phyloP scores from a whole-genome alignment of 2,329 filamentous ascomycete species.

The Decorospora gaudefroyi region DNA sequence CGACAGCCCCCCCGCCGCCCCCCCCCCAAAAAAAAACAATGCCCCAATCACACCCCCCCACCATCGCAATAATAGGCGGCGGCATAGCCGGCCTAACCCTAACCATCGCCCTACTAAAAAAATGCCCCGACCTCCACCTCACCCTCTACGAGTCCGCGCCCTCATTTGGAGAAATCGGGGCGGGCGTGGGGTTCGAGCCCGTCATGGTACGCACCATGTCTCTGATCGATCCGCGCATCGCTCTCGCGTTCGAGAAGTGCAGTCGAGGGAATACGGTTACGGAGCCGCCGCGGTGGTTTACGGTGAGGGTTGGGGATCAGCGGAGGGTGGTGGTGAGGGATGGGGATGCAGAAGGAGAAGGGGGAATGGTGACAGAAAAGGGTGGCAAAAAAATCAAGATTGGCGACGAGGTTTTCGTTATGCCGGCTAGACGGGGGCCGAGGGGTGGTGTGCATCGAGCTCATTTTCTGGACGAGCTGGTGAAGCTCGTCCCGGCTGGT shows the following conservation, averaged over 20 bases:
- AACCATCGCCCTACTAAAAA: conserved; percentile 56
- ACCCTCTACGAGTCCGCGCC: conserved; percentile 61
- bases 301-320: conserved; percentile 29
- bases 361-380: neutral
- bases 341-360: conserved; percentile 14
- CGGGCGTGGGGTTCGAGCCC: conserved; percentile 57
- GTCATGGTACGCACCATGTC: conserved; percentile 46
- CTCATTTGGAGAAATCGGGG: conserved; percentile 62
- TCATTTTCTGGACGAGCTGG: conserved; percentile 56
- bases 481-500: conserved; percentile 53
- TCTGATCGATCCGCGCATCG: conserved; percentile 48
- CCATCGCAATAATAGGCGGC: conserved; percentile 62
- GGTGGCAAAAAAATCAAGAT: conserved; percentile 17
- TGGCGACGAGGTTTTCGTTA: conserved; percentile 28
- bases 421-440: conserved; percentile 31
- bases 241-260: conserved; percentile 17
- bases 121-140: conserved; percentile 47
- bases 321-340: conserved; percentile 19
- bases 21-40: conserved; percentile 16
- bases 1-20: no score
- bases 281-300: conserved; percentile 31
- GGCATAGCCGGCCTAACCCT: conserved; percentile 62
- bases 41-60: conserved; percentile 31
- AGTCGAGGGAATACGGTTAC: conserved; percentile 13
- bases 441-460: conserved; percentile 54